Base-by-base conservation (phyloP, 1,284 basidiomycete species). In the Naganishia sp. region DNA sequence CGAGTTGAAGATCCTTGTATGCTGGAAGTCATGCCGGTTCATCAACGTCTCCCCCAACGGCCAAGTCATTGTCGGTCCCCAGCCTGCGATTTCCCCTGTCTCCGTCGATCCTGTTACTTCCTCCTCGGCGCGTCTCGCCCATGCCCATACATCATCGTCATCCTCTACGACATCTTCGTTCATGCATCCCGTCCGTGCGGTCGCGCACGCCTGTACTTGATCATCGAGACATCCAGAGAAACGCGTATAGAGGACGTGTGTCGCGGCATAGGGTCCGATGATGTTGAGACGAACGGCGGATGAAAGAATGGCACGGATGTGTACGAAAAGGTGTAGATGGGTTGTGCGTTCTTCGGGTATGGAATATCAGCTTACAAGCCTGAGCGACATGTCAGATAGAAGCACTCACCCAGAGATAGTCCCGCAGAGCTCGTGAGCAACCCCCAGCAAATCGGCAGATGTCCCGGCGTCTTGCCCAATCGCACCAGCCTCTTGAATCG, bases 31-130 rank as follows among this genome's bases (percentile, higher is more conserved):
- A 78, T 99, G 95, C 68, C 95, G 83, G 35, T 87, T 86, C 49
- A 90, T 87, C 21, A 98, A 82, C 50, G 98, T 90, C 79, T 99
- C 95, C n/a, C 94, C 94, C 17, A 99, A 78, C 0, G 95, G 95
- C 92, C 94, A 99, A 5, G 90, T 96, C 70, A 88, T 93, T 28
- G 89, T 88, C 5, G 93, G 93, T 1, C 79, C 81, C 17, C 41
- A 55, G n/a, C 54, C 54, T 18, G 21, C 11, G 13, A n/a, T 11
- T 10, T 11, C 11, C 41, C 21, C 21, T 25, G n/a, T 25, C 41
- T 17, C 52, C 3, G 17, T 15, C 17, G 9, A 28, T 3, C 32
- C 25, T 7, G 17, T 42, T 23, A 47, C 42, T 42, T 46, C 54
- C 18, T 46, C 54, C 15, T 15, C 65, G 51, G 61, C 57, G 56